These are phyloP conservation scores for Margaritispora aquatica DNA, from an alignment of 495 filamentous ascomycete species.

Conservation along the genomic window DNA sequence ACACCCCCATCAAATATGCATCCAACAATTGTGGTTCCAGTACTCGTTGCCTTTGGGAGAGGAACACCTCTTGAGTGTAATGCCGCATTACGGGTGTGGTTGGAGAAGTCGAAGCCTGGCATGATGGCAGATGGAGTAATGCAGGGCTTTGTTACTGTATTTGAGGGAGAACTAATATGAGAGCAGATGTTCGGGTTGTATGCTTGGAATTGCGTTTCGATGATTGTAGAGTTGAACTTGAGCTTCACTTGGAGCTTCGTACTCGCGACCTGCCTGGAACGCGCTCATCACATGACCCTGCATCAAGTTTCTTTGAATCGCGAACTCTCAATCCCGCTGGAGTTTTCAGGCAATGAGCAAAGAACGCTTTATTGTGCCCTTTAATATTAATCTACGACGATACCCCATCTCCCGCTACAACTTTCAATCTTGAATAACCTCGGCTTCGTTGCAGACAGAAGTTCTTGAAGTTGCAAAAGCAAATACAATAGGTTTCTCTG, in stretches of 20 bases:
- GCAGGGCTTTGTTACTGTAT: neutral
- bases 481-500: neutral
- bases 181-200: neutral
- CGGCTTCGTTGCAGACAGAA: neutral
- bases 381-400: too few relatives aligned
- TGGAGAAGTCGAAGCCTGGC: conserved; percentile 99
- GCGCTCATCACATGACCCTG: conserved; percentile 8
- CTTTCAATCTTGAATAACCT: neutral
- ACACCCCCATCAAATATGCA: conserved; percentile 96
- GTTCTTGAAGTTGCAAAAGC: too few relatives aligned
- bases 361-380: too few relatives aligned
- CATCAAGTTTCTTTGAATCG: neutral
- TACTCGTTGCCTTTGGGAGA: conserved; percentile 95
- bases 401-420: too few relatives aligned
- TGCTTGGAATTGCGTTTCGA: neutral
- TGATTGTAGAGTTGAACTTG: neutral
- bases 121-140: conserved; percentile 53
- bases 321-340: neutral
- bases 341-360: neutral
- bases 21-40: conserved; percentile 98
- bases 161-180: neutral
- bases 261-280: neutral
- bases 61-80: conserved; percentile 90
- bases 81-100: conserved; percentile 96
- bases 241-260: conserved; percentile 1